A percentile compares a stretch with the other conserved stretches of the same genome.
Evolutionary conservation across 2,329 filamentous ascomycete species (phyloP).

Genomic region (Fusarium miscanthi): DNA sequence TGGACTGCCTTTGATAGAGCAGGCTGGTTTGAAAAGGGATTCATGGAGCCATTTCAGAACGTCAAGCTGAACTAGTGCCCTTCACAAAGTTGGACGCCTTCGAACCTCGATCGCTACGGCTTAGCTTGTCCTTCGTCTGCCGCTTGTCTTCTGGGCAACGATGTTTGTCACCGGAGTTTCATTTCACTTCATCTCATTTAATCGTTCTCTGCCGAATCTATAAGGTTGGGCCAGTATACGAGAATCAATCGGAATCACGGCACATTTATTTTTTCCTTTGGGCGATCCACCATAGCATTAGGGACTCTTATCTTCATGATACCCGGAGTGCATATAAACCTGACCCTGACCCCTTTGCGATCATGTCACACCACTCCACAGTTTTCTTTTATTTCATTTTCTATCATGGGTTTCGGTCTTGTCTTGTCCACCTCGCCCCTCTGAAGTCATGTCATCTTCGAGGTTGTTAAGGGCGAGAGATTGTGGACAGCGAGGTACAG

Average conservation of each 20-base stretch:
- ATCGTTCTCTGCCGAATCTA: conserved; percentile 10
- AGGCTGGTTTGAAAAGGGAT: conserved; percentile 76
- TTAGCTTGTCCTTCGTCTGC: conserved; percentile 18
- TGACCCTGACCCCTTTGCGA: conserved; percentile 48
- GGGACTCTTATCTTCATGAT: conserved; percentile 52
- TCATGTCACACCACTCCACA: conserved; percentile 54
- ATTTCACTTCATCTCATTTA: conserved; percentile 15
- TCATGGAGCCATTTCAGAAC: conserved; percentile 54
- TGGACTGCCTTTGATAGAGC: conserved; percentile 91
- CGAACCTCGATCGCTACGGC: conserved; percentile 19
- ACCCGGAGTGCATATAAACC: conserved; percentile 55
- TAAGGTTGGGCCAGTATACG: conserved; percentile 33
- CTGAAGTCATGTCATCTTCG: conserved; percentile 27
- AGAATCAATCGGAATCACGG: conserved; percentile 46
- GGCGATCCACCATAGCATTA: conserved; percentile 52
- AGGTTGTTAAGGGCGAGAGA: conserved; percentile 30
- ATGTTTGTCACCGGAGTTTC: neutral
- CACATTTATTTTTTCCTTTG: conserved; percentile 43
- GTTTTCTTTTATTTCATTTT: conserved; percentile 40
- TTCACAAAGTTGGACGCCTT: neutral
- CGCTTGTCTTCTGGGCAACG: conserved; percentile 19
- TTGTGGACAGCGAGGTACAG: conserved; percentile 36
- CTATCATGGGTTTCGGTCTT: conserved; percentile 23
- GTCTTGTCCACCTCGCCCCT: conserved; percentile 29
- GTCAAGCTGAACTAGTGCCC: neutral